A percentile compares a stretch with the other conserved stretches of the same genome.
These are phyloP conservation scores for Yamadazyma sp. DNA, from an alignment of 805 yeast genomes.

Conservation along the genomic window DNA sequence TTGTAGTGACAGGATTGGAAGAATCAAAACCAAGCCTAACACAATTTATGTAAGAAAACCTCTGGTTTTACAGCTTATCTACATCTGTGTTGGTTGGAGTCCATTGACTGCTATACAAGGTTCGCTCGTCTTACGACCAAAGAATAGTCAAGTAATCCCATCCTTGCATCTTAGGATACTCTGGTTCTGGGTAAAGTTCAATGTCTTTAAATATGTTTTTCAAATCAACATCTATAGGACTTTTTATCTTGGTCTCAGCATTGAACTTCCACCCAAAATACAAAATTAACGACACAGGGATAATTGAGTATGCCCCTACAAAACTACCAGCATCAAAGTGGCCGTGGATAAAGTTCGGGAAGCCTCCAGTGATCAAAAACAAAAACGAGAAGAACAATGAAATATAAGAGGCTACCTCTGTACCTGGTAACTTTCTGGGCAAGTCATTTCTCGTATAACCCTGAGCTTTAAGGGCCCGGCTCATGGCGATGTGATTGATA, in stretches of 20 bases:
- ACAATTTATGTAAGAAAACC: too few relatives aligned
- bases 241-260: constrained; percentile 27
- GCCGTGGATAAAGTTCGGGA: constrained; percentile 57
- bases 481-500: constrained; percentile 59
- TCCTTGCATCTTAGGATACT: constrained; percentile 21
- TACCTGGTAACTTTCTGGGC: constrained; percentile 27
- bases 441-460: constrained; percentile 21
- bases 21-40: too few relatives aligned
- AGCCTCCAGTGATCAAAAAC: constrained; percentile 63
- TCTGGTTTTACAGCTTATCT: too few relatives aligned
- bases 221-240: constrained; percentile 33
- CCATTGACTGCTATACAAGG: too few relatives aligned
- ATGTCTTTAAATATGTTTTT: constrained; percentile 26
- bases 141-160: constrained; percentile 18
- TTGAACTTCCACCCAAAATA: constrained; percentile 59
- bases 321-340: constrained; percentile 56
- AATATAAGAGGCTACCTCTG: constrained; percentile 31
- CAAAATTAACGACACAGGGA: constrained; percentile 54
- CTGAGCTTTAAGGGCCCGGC: constrained; percentile 27
- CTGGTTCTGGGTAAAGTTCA: constrained; percentile 29
- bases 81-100: too few relatives aligned
- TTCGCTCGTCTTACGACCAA: constrained; percentile 20
- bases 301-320: constrained; percentile 69
- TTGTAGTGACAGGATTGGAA: too few relatives aligned
- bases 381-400: constrained; percentile 35